Base-by-base conservation (phyloP, 805 yeast genomes). In the Ogataea parapolymorpha region DNA sequence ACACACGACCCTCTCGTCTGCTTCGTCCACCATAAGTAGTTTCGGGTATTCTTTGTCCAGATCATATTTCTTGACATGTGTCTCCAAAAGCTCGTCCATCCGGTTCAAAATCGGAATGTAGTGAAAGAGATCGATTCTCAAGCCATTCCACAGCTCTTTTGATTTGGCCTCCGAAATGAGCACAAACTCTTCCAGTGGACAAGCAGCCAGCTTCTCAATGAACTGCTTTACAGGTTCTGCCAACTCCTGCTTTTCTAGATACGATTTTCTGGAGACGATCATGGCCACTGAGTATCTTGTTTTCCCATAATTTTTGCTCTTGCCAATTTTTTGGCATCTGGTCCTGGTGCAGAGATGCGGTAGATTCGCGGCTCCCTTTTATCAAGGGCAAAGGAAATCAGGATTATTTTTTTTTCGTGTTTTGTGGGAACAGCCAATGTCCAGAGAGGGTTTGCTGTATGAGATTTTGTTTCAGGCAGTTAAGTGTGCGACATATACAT, bases 21-120 rank as follows among this genome's bases (percentile, higher is more conserved):
- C 59, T 0, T 45, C 39, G 0, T 63, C 54, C 42, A 85, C 67
- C 12, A 66, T 66, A 20, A 62, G 63, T 14, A 85, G 70, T 32
- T 62, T 70, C 4, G 78, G 73, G 38, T 62, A 53, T 14, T 72
- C 73, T 11, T 68, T 68, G 26, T 67, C 71, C 39, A 80, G 61
- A 25, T 65, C 67, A 53, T 86, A 83, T 45, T 77, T 77, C 6
- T 63, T 63, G 12, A 84, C 73, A 16, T 74, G 65, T 3, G 54
- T 51, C 37, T 79, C 84, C 39, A 86, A 65, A 6, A 86, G 71
- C 10, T 68, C 72, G 57, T 90, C 96, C 55, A 90, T 78, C 51
- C 82, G 70, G 59, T 88, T 84, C 51, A 91, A 67, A 1, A 86
- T 78, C 0, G 82, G 74, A 22, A 85, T 75, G 93, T 95, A 90